A percentile compares a stretch with the other conserved stretches of the same genome.
Evolutionary conservation across 148 eudicot species (phyloP).

Genomic region (Linanthus parryae): DNA sequence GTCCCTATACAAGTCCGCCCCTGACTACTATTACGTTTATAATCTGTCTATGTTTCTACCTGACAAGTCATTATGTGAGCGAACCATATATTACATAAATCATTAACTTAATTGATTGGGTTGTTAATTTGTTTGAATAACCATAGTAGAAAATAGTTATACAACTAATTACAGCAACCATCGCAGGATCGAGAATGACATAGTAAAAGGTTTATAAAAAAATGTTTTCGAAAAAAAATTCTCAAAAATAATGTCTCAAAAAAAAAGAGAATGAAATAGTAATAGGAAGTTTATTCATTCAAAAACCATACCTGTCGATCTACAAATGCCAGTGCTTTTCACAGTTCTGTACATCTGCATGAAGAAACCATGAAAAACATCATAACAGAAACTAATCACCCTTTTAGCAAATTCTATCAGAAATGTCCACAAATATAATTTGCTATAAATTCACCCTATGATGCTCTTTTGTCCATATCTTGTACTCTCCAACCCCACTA

Average conservation of each 20-base stretch:
- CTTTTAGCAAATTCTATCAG: too few species aligned
- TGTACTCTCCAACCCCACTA: conserved; percentile 14
- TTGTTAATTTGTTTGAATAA: too few species aligned
- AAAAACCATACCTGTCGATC: too few species aligned
- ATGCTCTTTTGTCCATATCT: conserved; percentile 24
- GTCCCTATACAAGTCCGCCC: too few species aligned
- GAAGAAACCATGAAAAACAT: conserved; percentile 18
- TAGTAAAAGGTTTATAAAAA: too few species aligned
- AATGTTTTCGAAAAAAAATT: not conserved
- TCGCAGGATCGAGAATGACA: not conserved
- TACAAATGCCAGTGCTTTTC: conserved; percentile 80
- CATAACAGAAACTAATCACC: too few species aligned
- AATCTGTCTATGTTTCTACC: too few species aligned
- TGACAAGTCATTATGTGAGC: too few species aligned
- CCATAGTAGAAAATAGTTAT: not conserved
- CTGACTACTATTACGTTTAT: too few species aligned
- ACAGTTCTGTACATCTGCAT: conserved; percentile 99
- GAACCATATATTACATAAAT: too few species aligned
- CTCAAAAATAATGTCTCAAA: not conserved
- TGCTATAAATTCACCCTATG: conserved; percentile 16
- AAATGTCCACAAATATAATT: conserved; percentile 18
- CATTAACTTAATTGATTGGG: too few species aligned
- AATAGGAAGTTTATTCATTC: too few species aligned
- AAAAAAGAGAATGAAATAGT: not conserved
- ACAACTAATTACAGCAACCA: not conserved